These are phyloP conservation scores for Herpetomonas muscarum DNA, from an alignment of 208 protist genomes.

Conservation along the genomic window DNA sequence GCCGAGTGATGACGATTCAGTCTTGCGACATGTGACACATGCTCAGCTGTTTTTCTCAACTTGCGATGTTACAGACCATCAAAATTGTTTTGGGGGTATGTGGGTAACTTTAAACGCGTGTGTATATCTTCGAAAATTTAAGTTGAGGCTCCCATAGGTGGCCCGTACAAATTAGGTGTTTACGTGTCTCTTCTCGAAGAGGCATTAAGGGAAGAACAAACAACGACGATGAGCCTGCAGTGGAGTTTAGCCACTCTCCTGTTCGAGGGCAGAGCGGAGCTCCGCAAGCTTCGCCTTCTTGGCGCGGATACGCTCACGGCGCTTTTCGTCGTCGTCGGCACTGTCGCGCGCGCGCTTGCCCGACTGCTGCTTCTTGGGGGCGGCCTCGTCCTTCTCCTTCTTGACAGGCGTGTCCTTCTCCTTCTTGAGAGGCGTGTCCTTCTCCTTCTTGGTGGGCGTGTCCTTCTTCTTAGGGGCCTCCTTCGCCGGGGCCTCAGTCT, in stretches of 20 bases:
- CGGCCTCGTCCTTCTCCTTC: background rate
- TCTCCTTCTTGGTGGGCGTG: background rate
- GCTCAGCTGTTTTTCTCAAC: too few relatives aligned
- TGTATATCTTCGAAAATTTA: too few relatives aligned
- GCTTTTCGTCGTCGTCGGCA: slow-evolving; percentile 32
- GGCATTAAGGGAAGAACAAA: too few relatives aligned
- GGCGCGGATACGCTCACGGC: slow-evolving; percentile 49
- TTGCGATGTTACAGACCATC: too few relatives aligned
- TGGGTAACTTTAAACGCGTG: too few relatives aligned
- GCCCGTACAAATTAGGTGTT: too few relatives aligned
- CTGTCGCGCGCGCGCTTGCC: slow-evolving; percentile 23
- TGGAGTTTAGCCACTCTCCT: slow-evolving; percentile 9
- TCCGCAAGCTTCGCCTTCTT: slow-evolving; percentile 61
- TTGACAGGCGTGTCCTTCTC: slow-evolving; percentile 1
- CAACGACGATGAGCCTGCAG: background rate
- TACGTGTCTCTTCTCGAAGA: too few relatives aligned
- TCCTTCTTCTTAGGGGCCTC: background rate
- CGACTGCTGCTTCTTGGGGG: slow-evolving; percentile 11
- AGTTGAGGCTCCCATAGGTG: too few relatives aligned
- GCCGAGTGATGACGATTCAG: too few relatives aligned
- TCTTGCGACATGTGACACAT: too few relatives aligned
- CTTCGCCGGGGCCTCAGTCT: slow-evolving; percentile 12
- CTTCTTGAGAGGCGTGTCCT: background rate
- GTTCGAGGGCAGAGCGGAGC: slow-evolving; percentile 41
- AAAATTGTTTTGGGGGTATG: too few relatives aligned